Percentiles rank a stretch among this genome's conserved stretches.
Evolutionary conservation across 176 grass and related monocot genomes (phyloP).

Genomic region (Bothriochloa decipiens): DNA sequence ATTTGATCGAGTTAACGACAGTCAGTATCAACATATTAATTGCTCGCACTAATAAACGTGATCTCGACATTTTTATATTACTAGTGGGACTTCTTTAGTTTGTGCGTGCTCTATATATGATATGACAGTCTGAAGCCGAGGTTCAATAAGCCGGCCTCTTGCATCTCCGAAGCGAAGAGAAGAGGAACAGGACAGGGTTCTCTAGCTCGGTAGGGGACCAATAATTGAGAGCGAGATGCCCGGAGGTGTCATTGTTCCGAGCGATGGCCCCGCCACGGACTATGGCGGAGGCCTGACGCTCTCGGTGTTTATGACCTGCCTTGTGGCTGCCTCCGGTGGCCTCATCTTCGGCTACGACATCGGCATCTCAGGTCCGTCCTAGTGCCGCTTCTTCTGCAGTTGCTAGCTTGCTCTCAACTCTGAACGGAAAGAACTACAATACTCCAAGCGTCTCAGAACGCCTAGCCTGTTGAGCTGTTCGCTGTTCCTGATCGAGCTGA

Average conservation of each 20-base stretch:
- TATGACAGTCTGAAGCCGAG: background rate
- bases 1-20: background rate
- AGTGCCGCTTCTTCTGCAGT: no score
- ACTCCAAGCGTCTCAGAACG: no score
- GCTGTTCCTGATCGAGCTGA: no score
- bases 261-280: constrained; percentile 24
- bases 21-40: constrained; percentile 11
- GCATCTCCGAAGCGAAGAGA: background rate
- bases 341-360: constrained; percentile 94
- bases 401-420: no score
- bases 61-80: background rate
- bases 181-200: background rate
- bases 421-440: no score
- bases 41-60: background rate
- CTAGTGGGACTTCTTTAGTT: background rate
- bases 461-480: no score
- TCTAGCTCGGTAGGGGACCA: background rate
- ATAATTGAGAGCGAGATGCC: constrained; percentile 43
- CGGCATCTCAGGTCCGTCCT: constrained; percentile 67
- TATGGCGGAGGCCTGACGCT: constrained; percentile 65
- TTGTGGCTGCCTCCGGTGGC: constrained; percentile 86
- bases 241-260: constrained; percentile 38
- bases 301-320: constrained; percentile 65
- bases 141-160: background rate
- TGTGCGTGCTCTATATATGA: background rate